phyloP scores from a whole-genome alignment of 2,329 filamentous ascomycete species.

The Tolypocladium nubicola region DNA sequence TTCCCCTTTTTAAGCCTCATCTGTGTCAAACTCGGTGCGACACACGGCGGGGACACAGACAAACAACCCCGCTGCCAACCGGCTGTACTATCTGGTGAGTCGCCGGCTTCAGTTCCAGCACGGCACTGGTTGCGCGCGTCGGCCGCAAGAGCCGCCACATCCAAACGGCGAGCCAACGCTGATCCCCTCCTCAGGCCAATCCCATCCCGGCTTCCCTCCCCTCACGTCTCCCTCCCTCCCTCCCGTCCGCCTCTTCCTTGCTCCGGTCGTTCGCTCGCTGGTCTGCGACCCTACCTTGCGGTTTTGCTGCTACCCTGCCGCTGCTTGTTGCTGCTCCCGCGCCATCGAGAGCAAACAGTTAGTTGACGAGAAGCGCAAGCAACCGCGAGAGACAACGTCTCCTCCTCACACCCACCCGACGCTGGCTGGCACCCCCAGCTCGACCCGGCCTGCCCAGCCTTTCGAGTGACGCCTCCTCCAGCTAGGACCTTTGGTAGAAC shows the following conservation, averaged over 20 bases:
- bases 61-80: background rate
- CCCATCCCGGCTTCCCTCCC: background rate
- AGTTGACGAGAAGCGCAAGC: background rate
- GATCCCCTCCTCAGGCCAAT: background rate
- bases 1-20: background rate
- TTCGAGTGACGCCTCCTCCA: background rate
- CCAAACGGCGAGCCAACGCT: background rate
- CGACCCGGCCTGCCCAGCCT: background rate
- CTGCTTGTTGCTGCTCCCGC: background rate
- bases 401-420: background rate
- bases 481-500: background rate
- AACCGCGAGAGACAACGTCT: background rate
- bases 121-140: background rate
- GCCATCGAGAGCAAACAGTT: background rate
- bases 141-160: background rate
- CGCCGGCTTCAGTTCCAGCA: background rate
- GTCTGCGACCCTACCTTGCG: background rate
- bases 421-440: background rate
- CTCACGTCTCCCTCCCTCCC: background rate
- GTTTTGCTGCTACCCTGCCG: background rate
- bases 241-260: background rate
- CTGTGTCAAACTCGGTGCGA: background rate
- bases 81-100: background rate
- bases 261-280: background rate
- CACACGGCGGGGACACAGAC: background rate